A percentile compares a stretch with the other conserved stretches of the same genome.
These are phyloP conservation scores for Violaceomyces palustris DNA, from an alignment of 1,284 basidiomycete genomes.

Conservation along the genomic window DNA sequence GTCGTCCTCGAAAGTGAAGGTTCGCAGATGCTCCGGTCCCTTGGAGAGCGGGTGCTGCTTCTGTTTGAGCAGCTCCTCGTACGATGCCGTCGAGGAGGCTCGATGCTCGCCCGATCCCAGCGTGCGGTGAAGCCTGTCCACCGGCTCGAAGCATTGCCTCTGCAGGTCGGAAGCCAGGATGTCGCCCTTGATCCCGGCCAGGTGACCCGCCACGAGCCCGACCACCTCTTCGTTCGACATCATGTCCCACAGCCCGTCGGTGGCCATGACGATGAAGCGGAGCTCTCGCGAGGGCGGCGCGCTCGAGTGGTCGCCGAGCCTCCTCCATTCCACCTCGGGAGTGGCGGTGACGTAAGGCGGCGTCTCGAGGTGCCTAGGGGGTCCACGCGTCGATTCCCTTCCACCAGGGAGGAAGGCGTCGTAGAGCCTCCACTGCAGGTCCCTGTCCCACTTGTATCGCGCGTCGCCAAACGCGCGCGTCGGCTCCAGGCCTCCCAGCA, in stretches of 20 bases:
- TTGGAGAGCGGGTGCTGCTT: slow-evolving; percentile 46
- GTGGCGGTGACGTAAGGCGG: slow-evolving; percentile 88
- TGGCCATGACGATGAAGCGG: slow-evolving; percentile 69
- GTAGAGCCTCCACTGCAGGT: slow-evolving; percentile 53
- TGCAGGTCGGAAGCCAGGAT: slow-evolving; percentile 39
- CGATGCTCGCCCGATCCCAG: slow-evolving; percentile 2
- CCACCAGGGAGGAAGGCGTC: slow-evolving; percentile 52
- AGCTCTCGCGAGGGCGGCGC: slow-evolving; percentile 34
- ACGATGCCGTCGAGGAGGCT: slow-evolving; percentile 3
- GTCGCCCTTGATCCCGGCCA: slow-evolving; percentile 42
- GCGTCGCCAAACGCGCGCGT: slow-evolving; percentile 91
- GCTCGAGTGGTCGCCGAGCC: slow-evolving; percentile 33
- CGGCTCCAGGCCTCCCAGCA: slow-evolving; percentile 84
- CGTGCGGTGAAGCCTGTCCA: slow-evolving; percentile 15
- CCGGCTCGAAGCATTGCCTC: slow-evolving; percentile 36
- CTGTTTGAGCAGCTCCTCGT: slow-evolving; percentile 18
- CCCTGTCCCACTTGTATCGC: slow-evolving; percentile 71
- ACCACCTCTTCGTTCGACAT: slow-evolving; percentile 93
- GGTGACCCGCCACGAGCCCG: slow-evolving; percentile 59
- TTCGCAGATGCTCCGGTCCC: slow-evolving; percentile 25
- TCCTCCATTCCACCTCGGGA: slow-evolving; percentile 59
- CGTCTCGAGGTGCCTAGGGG: slow-evolving; percentile 43
- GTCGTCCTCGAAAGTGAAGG: slow-evolving; percentile 60
- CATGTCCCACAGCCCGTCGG: slow-evolving; percentile 92
- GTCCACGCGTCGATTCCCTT: slow-evolving; percentile 20